These are phyloP conservation scores for Elsinoe ampelina DNA, from an alignment of 2,329 filamentous ascomycete genomes.

Conservation along the genomic window DNA sequence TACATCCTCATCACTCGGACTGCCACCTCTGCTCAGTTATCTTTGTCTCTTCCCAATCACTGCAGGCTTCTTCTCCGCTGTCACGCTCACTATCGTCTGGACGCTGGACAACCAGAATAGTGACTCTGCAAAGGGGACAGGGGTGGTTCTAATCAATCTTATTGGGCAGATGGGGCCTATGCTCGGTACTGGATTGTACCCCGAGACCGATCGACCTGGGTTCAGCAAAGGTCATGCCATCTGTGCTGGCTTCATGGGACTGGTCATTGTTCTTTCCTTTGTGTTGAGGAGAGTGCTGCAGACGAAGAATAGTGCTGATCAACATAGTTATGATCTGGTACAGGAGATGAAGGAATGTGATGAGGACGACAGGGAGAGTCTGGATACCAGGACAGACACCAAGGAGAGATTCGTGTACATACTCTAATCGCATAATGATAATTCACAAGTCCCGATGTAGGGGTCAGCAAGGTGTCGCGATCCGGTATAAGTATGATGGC, in stretches of 20 bases:
- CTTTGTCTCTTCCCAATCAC: slow-evolving; percentile 68
- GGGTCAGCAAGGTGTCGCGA: too few species aligned
- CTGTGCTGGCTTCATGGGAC: slow-evolving; percentile 42
- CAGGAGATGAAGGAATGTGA: not conserved
- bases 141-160: slow-evolving; percentile 70
- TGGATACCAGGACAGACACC: not conserved
- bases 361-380: not conserved
- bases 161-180: slow-evolving; percentile 74
- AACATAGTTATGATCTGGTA: not conserved
- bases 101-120: slow-evolving; percentile 74
- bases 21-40: slow-evolving; percentile 47
- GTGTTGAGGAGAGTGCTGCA: slow-evolving; percentile 34
- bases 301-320: slow-evolving; percentile 24
- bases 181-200: slow-evolving; percentile 46
- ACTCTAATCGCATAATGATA: slow-evolving; percentile 2
- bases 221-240: slow-evolving; percentile 43
- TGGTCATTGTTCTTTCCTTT: slow-evolving; percentile 36
- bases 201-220: slow-evolving; percentile 39
- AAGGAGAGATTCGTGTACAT: slow-evolving; percentile 6
- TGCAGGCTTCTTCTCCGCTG: slow-evolving; percentile 72
- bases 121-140: slow-evolving; percentile 60
- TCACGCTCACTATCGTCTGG: slow-evolving; percentile 81
- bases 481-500: not conserved
- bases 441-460: not conserved
- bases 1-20: slow-evolving; percentile 32